These are phyloP conservation scores for Xylaria nigripes DNA, from an alignment of 495 filamentous ascomycete species.

Conservation along the genomic window DNA sequence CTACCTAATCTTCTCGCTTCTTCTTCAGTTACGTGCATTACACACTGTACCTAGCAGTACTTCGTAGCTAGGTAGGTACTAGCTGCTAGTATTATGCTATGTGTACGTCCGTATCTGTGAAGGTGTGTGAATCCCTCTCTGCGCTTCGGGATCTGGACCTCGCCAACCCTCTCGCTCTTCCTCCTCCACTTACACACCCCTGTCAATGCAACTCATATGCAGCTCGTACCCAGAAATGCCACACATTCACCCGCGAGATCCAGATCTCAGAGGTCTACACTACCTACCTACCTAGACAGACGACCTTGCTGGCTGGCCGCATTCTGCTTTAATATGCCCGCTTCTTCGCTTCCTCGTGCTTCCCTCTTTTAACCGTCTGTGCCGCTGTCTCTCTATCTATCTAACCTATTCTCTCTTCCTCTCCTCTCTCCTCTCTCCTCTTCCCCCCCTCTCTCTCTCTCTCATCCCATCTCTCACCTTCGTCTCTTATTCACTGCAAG, in stretches of 20 bases:
- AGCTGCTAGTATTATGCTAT: too few relatives aligned
- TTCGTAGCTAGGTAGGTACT: too few relatives aligned
- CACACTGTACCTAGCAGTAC: not conserved
- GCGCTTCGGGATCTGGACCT: not conserved
- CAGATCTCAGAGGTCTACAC: conserved; percentile 9
- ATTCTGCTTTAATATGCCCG: not conserved
- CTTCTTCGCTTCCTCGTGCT: not conserved
- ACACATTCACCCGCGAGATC: conserved; percentile 9
- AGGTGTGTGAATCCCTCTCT: not conserved
- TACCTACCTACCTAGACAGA: too few relatives aligned
- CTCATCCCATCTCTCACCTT: not conserved
- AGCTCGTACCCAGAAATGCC: conserved; percentile 4
- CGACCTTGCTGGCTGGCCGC: not conserved
- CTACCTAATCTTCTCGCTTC: not conserved
- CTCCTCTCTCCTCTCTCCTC: not conserved
- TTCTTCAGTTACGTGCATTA: not conserved
- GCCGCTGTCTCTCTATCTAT: not conserved
- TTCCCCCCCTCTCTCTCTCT: not conserved
- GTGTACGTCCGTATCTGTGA: too few relatives aligned
- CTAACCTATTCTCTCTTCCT: not conserved
- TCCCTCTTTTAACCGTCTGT: not conserved
- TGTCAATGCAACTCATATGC: conserved; percentile 12
- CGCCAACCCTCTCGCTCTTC: not conserved
- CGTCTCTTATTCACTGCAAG: not conserved
- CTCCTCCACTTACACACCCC: not conserved